A percentile compares a stretch with the other conserved stretches of the same genome.
phyloP scores from a whole-genome alignment of 2,329 filamentous ascomycete genomes.

The Neopestalotiopsis rosae region DNA sequence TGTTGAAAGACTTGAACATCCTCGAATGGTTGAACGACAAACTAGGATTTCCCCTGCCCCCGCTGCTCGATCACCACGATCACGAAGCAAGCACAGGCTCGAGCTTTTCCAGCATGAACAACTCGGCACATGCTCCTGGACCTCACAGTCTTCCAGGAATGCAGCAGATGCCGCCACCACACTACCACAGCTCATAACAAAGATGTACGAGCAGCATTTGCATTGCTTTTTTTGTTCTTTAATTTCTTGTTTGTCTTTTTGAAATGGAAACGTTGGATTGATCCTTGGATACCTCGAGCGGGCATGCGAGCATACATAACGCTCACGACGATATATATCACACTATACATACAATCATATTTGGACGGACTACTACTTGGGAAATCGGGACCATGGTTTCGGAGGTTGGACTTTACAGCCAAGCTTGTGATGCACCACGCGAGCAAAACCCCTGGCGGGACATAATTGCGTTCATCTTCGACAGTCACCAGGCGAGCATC shows the following conservation, averaged over 20 bases:
- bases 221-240: constrained; percentile 12
- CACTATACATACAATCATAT: constrained; percentile 17
- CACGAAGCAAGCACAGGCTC: constrained; percentile 37
- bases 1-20: constrained; percentile 76
- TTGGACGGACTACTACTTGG: not conserved
- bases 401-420: not conserved
- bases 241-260: constrained; percentile 18
- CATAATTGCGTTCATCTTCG: constrained; percentile 15
- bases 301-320: not conserved
- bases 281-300: not conserved
- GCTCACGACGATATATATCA: constrained; percentile 20
- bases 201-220: constrained; percentile 17
- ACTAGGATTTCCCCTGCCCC: constrained; percentile 44
- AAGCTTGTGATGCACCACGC: constrained; percentile 7
- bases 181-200: constrained; percentile 4
- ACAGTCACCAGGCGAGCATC: constrained; percentile 14
- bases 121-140: constrained; percentile 29
- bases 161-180: constrained; percentile 25
- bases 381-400: not conserved
- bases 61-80: constrained; percentile 22
- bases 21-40: constrained; percentile 58
- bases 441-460: constrained; percentile 12
- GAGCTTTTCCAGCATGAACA: constrained; percentile 49
- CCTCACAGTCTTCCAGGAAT: constrained; percentile 25
- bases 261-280: not conserved